Conservation (phyloP, 495 filamentous ascomycete genomes). For the Amniculicola lignicola region DNA sequence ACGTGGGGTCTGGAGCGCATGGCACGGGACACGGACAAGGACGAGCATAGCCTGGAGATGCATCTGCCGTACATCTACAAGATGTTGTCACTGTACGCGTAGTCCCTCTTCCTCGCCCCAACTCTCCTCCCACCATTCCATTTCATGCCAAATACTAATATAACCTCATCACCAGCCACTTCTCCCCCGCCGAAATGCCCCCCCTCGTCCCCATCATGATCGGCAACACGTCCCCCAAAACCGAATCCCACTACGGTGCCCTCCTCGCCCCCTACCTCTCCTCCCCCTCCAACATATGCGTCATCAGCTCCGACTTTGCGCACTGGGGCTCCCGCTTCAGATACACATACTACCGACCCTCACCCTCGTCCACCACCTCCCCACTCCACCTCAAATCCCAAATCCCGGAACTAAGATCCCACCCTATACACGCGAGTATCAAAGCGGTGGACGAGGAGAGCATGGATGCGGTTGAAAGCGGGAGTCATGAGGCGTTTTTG, state of each 20-base stretch:
- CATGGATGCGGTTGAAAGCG: constrained; percentile 78
- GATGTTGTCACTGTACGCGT: constrained; percentile 58
- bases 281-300: constrained; percentile 74
- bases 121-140: neutral
- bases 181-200: constrained; percentile 54
- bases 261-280: constrained; percentile 76
- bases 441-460: constrained; percentile 72
- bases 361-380: constrained; percentile 18
- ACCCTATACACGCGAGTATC: constrained; percentile 82
- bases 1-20: constrained; percentile 74
- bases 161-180: constrained; percentile 31
- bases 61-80: constrained; percentile 94
- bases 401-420: constrained; percentile 44
- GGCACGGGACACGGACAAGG: constrained; percentile 65
- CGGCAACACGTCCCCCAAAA: constrained; percentile 62
- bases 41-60: constrained; percentile 95
- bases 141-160: neutral
- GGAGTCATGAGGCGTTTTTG: constrained; percentile 65
- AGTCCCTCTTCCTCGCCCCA: neutral
- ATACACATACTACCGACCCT: constrained; percentile 76
- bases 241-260: constrained; percentile 67
- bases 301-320: constrained; percentile 92
- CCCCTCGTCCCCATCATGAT: constrained; percentile 84
- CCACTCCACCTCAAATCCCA: constrained; percentile 32
- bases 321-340: constrained; percentile 89